Base-by-base conservation (phyloP, 208 protist genomes). In the Kentomonas sorsogonicus region DNA sequence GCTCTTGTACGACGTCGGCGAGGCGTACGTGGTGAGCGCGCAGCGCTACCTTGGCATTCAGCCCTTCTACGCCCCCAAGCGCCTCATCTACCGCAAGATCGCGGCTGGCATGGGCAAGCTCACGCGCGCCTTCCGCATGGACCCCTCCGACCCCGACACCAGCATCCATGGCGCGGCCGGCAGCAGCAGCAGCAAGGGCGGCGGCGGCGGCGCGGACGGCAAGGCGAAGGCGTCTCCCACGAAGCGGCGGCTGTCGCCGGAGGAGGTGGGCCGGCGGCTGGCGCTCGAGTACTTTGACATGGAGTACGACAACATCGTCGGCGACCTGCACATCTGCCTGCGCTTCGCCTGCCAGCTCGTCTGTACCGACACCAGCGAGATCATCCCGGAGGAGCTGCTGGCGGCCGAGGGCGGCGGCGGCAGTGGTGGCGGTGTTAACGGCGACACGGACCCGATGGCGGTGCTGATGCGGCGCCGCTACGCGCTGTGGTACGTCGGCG, bases 251-350 rank as follows among this genome's bases (percentile, higher is more conserved):
- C 23, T 80, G 55, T 63, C 53, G 29, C 30, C 64, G 45, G 44
- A 81, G 22, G 60, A 66, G 50, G 38, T 87, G 7, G 73, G 72
- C 13, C 62, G 62, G 11, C 79, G 80, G 52, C 22, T 94, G 29
- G 76, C 88, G 60, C 20, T 71, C 2, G 87, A 94, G 59, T 94
- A 88, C 68, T 86, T 94, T 43, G 84, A 77, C 56, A 80, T 94
- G 69, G 87, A 94, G 67, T 94, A 81, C 68, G 82, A 94, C 56
- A 54, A 68, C 34, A 76, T 94, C 30, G 69, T 94, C 0, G 76
- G 82, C 2, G 87, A 94, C 41, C 51, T 77, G 9, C 76, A 86
- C 54, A 48, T 74, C 9, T 54, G 66, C 16, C 71, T 94, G 11
- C 77, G 81, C 16, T 89, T 80, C 58, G 73, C 79, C 0, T 60